phyloP scores from a whole-genome alignment of 2,329 filamentous ascomycete genomes.

The Sodiomyces alkalinus region DNA sequence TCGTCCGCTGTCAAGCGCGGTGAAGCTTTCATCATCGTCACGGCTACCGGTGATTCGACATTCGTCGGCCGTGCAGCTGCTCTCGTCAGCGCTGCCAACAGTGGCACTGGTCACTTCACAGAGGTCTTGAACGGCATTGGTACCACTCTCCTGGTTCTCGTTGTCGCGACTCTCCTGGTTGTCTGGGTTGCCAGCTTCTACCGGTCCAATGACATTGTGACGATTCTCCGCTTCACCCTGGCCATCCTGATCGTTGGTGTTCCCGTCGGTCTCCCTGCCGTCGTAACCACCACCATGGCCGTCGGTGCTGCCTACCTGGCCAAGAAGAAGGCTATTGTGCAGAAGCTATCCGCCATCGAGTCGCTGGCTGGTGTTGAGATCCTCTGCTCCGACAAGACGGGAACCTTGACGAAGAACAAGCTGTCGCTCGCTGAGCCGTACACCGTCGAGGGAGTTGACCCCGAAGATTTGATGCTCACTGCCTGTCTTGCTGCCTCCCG shows the following conservation, averaged over 20 bases:
- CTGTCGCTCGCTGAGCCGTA: constrained; percentile 75
- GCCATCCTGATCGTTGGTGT: constrained; percentile 87
- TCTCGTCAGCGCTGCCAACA: constrained; percentile 62
- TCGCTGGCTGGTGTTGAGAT: constrained; percentile 87
- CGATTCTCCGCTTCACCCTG: constrained; percentile 70
- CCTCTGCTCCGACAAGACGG: constrained; percentile 88
- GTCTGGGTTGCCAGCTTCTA: constrained; percentile 86
- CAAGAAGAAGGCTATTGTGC: constrained; percentile 85
- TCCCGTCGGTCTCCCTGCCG: constrained; percentile 80
- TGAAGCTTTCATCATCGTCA: constrained; percentile 69
- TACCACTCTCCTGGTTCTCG: constrained; percentile 62
- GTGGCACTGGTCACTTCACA: constrained; percentile 73
- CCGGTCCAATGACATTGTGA: constrained; percentile 65
- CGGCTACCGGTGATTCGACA: constrained; percentile 75
- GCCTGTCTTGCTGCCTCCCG: constrained; percentile 79
- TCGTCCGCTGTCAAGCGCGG: constrained; percentile 86
- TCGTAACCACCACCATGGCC: constrained; percentile 91
- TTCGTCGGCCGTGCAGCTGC: constrained; percentile 82
- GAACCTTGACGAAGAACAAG: constrained; percentile 90
- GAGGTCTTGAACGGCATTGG: constrained; percentile 82
- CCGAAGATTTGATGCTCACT: constrained; percentile 83
- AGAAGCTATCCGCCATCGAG: constrained; percentile 85
- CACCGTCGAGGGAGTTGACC: constrained; percentile 66
- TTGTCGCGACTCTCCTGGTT: constrained; percentile 64
- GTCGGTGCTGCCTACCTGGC: constrained; percentile 84